phyloP scores from a whole-genome alignment of 371 early-diverging fungal species.

The Rhizopus microsporus region DNA sequence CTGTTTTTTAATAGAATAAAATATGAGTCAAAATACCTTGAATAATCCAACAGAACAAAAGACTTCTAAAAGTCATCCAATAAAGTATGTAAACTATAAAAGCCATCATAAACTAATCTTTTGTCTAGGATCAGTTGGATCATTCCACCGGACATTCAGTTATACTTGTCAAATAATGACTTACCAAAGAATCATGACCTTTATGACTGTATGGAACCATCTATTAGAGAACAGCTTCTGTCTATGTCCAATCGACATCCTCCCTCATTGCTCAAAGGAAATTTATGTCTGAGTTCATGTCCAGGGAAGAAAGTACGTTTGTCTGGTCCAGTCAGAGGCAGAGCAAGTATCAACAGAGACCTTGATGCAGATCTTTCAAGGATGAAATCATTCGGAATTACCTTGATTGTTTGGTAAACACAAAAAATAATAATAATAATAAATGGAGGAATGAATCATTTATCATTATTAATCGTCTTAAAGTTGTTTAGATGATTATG shows the following conservation, averaged over 20 bases:
- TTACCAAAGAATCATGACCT: conserved; percentile 42
- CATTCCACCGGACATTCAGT: conserved; percentile 47
- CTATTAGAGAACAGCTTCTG: conserved; percentile 12
- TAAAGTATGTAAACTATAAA: conserved; percentile 41
- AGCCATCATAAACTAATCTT: neutral
- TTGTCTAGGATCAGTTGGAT: conserved; percentile 57
- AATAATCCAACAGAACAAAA: conserved; percentile 26
- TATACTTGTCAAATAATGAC: conserved; percentile 28
- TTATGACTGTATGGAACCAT: conserved; percentile 43
- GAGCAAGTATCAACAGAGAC: conserved; percentile 76
- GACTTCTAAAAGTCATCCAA: conserved; percentile 59
- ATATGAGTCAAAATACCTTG: neutral
- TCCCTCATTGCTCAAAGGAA: conserved; percentile 40
- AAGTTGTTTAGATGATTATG: conserved; percentile 75
- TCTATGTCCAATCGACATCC: neutral
- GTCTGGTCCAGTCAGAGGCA: conserved; percentile 74
- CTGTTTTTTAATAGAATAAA: neutral
- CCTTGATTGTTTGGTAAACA: conserved; percentile 71
- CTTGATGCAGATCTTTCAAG: conserved; percentile 72
- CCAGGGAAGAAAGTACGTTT: conserved; percentile 85
- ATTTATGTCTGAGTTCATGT: conserved; percentile 75
- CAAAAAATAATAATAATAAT: conserved; percentile 2
- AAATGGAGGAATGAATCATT: neutral
- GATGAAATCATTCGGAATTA: conserved; percentile 61
- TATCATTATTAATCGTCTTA: conserved; percentile 11